Evolutionary conservation across 139 green algal genomes (phyloP).

Genomic region (Micractinium conductrix): DNA sequence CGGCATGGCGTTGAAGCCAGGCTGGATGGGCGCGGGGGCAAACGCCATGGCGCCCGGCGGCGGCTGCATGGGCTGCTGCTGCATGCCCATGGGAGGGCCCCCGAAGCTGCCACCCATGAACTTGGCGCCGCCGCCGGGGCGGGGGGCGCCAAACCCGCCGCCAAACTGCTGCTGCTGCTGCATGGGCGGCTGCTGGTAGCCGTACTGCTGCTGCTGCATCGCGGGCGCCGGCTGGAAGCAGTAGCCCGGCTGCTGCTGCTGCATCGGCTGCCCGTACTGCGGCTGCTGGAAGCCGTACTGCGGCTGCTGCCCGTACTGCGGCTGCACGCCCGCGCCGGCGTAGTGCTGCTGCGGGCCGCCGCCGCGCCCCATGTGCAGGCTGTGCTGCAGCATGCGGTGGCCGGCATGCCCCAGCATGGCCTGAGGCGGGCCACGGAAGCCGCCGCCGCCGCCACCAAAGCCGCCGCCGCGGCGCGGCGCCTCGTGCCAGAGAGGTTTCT

Average conservation of each 20-base stretch:
- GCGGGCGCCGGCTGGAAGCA: neutral
- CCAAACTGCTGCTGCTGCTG: neutral
- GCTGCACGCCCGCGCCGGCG: neutral
- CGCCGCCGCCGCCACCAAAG: neutral
- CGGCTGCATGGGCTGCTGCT: neutral
- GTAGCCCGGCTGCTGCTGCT: neutral
- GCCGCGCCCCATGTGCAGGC: constrained; percentile 26
- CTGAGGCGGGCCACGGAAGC: constrained; percentile 13
- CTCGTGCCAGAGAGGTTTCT: constrained; percentile 66
- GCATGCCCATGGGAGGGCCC: constrained; percentile 4
- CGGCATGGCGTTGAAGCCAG: neutral
- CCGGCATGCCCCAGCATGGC: constrained; percentile 39
- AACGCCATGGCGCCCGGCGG: neutral
- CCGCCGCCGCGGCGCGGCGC: constrained; percentile 36
- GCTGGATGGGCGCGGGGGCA: neutral
- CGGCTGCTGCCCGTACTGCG: neutral
- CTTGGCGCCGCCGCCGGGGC: neutral
- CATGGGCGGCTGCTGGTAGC: neutral
- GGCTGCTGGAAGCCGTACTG: constrained; percentile 7
- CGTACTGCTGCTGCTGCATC: constrained; percentile 22
- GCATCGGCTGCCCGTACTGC: constrained; percentile 1
- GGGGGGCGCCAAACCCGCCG: neutral
- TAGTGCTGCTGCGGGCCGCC: constrained; percentile 20
- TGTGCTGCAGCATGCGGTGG: constrained; percentile 58
- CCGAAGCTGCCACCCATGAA: constrained; percentile 18